phyloP scores from a whole-genome alignment of 1,139 yeast genomes.

The Wickerhamomyces sp. region DNA sequence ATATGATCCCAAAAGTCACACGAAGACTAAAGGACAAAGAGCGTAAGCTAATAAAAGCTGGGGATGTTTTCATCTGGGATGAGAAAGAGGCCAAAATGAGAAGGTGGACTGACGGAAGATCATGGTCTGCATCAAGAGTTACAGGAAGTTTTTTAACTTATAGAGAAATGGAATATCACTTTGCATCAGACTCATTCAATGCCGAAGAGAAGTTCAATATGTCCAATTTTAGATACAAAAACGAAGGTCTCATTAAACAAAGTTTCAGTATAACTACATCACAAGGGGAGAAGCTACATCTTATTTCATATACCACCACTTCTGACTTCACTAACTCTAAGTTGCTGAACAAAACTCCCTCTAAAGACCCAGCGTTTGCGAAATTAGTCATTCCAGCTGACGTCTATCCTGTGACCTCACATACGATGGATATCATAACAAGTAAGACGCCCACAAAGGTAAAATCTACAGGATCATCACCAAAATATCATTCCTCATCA shows the following conservation, averaged over 20 bases:
- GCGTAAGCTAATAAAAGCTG: conserved; percentile 46
- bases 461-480: not conserved
- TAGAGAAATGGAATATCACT: conserved; percentile 48
- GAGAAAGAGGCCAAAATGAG: conserved; percentile 68
- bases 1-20: conserved; percentile 52
- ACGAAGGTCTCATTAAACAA: conserved; percentile 53
- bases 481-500: not conserved
- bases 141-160: conserved; percentile 61
- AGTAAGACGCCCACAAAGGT: not conserved
- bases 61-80: conserved; percentile 69
- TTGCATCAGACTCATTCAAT: conserved; percentile 7
- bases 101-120: conserved; percentile 73
- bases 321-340: conserved; percentile 27
- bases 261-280: conserved; percentile 50
- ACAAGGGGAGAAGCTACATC: conserved; percentile 47
- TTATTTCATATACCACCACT: conserved; percentile 47
- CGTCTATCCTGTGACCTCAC: conserved; percentile 32
- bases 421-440: conserved; percentile 1
- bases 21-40: conserved; percentile 58
- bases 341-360: conserved; percentile 31
- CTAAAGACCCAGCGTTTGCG: conserved; percentile 34
- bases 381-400: conserved; percentile 31
- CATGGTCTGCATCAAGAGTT: conserved; percentile 71
- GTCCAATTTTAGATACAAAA: conserved; percentile 32
- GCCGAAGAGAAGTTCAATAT: conserved; percentile 24